phyloP scores from a whole-genome alignment of 208 protist genomes.

The Strigomonas culicis region DNA sequence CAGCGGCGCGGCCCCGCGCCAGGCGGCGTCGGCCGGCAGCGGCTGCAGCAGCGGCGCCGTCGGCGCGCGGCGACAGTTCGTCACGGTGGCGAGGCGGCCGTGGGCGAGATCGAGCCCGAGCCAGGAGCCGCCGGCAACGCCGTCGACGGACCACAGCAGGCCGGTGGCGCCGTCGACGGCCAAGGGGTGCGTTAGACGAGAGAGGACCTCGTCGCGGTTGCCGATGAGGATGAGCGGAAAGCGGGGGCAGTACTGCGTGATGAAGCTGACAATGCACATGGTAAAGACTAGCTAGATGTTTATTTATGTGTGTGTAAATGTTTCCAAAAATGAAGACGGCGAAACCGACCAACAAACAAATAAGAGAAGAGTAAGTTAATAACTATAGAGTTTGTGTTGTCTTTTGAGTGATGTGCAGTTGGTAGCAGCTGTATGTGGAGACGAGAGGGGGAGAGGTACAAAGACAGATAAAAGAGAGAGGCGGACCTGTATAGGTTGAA shows the following conservation, averaged over 20 bases:
- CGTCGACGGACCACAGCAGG: conserved; percentile 44
- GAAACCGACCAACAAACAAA: not conserved
- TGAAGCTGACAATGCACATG: conserved; percentile 65
- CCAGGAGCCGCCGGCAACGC: conserved; percentile 59
- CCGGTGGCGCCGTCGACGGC: conserved; percentile 24
- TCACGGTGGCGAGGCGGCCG: conserved; percentile 54
- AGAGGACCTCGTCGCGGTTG: conserved; percentile 58
- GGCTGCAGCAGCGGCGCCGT: conserved; percentile 27
- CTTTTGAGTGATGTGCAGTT: no score
- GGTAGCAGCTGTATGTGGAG: no score
- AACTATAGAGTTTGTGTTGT: no score
- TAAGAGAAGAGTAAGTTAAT: not conserved
- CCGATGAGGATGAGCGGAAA: conserved; percentile 55
- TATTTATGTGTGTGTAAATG: conserved; percentile 1
- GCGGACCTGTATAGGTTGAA: no score
- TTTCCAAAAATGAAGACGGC: not conserved
- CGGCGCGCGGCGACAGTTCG: conserved; percentile 43
- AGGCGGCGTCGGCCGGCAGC: not conserved
- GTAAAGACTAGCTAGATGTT: conserved; percentile 6
- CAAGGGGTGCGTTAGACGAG: conserved; percentile 32
- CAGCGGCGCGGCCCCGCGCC: conserved; percentile 48
- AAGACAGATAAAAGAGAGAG: no score
- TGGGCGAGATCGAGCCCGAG: conserved; percentile 43
- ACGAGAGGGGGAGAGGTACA: no score
- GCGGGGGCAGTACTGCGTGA: conserved; percentile 41